Base-by-base conservation (phyloP, 805 yeast species). In the Metschnikowia lachancei region DNA sequence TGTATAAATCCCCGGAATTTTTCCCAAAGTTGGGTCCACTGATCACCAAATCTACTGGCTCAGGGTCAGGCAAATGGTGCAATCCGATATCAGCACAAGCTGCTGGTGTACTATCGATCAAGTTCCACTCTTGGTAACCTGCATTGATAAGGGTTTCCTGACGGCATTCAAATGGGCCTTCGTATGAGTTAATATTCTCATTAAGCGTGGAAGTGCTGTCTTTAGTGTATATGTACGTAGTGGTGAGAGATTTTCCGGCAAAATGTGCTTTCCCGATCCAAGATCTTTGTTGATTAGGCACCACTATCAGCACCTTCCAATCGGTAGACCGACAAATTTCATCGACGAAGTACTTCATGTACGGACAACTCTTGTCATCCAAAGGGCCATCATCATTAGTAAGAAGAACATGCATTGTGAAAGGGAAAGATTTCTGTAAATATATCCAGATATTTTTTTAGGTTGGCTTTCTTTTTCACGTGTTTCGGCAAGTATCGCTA, bases 231-330 rank as follows among this genome's bases (percentile, higher is more conserved):
- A 85, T 72, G 60, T 80, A 87, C 2, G 78, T 71, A 1, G 85
- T 78, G 2, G 79, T 67, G 34, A 85, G 69, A 22, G 80, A 76
- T 52, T 78, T 76, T 6, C 89, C 92, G 0, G 95, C 95, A 59
- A 94, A 82, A 70, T 91, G 97, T 5, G 99, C 98, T 64, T 94
- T 94, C 31, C 97, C 97, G 47, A 90, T 92, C 99, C 99, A 94
- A 12, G 97, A 91, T 56, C 94, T 73, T 57, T 80, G 83, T 47
- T 88, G 95, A 43, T 82, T 77, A 11, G 99, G 99, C 2, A 94
- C 84, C 22, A 85, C 90, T 17, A 91, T 82, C 19, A 90, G 81
- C 28, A 91, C 66, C 22, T 85, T 80, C 98, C 98, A 92, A 61
- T 87, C 81, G 5, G 97, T 87, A 43, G 70, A 56, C 35, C 72